Base-by-base conservation (phyloP, 495 filamentous ascomycete species). In the Xylaria cubensis region DNA sequence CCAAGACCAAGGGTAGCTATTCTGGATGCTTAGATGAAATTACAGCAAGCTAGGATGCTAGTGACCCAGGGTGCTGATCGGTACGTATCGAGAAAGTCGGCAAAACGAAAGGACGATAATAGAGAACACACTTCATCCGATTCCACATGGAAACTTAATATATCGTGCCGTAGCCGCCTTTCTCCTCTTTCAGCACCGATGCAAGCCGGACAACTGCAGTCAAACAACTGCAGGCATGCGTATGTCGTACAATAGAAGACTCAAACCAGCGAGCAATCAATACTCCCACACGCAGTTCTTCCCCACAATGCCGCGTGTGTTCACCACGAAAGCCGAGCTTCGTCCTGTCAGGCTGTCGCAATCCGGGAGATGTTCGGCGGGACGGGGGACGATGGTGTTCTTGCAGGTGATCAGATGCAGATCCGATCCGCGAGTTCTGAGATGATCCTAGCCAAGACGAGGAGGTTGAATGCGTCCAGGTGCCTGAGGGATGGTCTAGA, bases 1-100 rank as follows among this genome's bases (percentile, higher is more conserved):
- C 65, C 65, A 67, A 67, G 65, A 55, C 29, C 10, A 50, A 67
- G 65, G 65, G 50, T 55, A 67, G 65, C 29, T 67, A 56, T 67
- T 56, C 65, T 56, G 3, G 65, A 34, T 36, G 44, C 65, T 29
- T 5, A 56, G 50, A 56, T 67, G 50, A 55, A 42, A 67, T 67
- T 67, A 51, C 50, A 44, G 36, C 21, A 42, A 39, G 4, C 61
- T 29, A 21, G 64, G 48, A 50, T 67, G 65, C 34, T 44, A 15
- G 65, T 41, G 65, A 12, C 19, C 10, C 29, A 55, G 34, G 34
- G 48, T 42, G 50, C 64, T 67, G 65, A 67, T 56, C 65, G 34
- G 65, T 44, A 26, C 2, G 51, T 56, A 26, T 55, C 34, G n/a
- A 44, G 34, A 56, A 12, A 21, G 24, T 17, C 34, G 51, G 39